phyloP scores from a whole-genome alignment of 2,329 filamentous ascomycete genomes.

The Botrytis sinoallii region DNA sequence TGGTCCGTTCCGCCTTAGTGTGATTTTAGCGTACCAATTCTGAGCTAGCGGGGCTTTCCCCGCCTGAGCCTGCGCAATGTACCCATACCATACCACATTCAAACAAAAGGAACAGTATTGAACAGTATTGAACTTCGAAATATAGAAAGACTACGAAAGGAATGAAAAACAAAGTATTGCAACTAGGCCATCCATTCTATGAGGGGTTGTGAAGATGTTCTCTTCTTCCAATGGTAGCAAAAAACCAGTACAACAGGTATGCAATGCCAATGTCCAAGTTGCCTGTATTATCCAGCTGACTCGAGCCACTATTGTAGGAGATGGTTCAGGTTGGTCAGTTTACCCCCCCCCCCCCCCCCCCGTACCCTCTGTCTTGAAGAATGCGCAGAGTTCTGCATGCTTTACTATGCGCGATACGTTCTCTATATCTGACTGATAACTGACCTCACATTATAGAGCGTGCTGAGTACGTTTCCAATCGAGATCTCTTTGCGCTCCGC shows the following conservation, averaged over 20 bases:
- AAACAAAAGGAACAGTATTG: slow-evolving; percentile 1
- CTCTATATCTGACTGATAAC: neutral
- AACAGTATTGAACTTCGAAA: neutral
- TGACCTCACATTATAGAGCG: slow-evolving; percentile 10
- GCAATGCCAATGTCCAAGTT: slow-evolving; percentile 32
- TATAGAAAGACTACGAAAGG: slow-evolving; percentile 2
- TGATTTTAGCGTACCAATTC: slow-evolving; percentile 3
- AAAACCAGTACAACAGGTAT: slow-evolving; percentile 70
- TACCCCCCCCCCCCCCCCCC: slow-evolving; percentile 33
- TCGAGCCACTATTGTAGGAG: slow-evolving; percentile 59
- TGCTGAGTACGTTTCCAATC: slow-evolving; percentile 18
- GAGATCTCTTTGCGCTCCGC: slow-evolving; percentile 13
- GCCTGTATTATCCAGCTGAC: slow-evolving; percentile 19
- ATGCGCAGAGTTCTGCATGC: neutral
- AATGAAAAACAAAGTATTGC: neutral
- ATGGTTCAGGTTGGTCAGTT: slow-evolving; percentile 99
- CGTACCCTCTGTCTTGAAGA: neutral
- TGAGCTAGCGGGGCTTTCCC: slow-evolving; percentile 3
- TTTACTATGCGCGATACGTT: neutral
- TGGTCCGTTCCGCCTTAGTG: slow-evolving; percentile 2
- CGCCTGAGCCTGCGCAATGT: slow-evolving; percentile 5
- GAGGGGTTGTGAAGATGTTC: slow-evolving; percentile 49
- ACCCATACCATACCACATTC: neutral
- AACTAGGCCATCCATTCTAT: slow-evolving; percentile 8
- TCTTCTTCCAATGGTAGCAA: slow-evolving; percentile 62